phyloP scores from a whole-genome alignment of 2,329 filamentous ascomycete species.

The Aureobasidium pullulans region DNA sequence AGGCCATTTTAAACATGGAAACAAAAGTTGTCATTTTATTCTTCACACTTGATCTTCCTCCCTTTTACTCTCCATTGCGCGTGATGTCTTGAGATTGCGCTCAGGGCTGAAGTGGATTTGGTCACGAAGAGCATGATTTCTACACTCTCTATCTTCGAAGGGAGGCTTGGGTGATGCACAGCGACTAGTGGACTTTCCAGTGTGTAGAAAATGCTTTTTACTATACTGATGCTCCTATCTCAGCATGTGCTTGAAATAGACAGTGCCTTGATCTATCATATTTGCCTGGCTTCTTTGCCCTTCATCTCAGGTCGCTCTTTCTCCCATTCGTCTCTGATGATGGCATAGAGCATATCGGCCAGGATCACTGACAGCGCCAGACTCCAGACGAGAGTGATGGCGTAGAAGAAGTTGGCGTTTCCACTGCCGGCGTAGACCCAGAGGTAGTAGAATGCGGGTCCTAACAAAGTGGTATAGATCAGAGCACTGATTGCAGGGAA shows the following conservation, averaged over 20 bases:
- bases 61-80: no score
- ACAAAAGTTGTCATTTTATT: constrained; percentile 7
- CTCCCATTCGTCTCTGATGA: constrained; percentile 89
- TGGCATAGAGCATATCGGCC: constrained; percentile 80
- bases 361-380: constrained; percentile 79
- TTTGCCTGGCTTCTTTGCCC: constrained; percentile 80
- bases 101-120: no score
- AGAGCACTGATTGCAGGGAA: constrained; percentile 79
- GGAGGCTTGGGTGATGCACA: no score
- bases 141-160: no score
- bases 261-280: constrained; percentile 39
- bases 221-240: background rate
- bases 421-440: constrained; percentile 98
- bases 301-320: constrained; percentile 82
- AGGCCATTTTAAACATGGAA: background rate
- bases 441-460: constrained; percentile 90
- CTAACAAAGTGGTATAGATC: constrained; percentile 79
- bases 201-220: no score
- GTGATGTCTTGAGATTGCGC: no score
- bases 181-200: no score
- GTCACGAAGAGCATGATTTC: no score
- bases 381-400: constrained; percentile 98
- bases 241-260: background rate
- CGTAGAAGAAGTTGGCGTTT: constrained; percentile 99
- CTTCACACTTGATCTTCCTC: no score